Conservation (phyloP, 768 basidiomycete species). For the Pisolithus microcarpus region DNA sequence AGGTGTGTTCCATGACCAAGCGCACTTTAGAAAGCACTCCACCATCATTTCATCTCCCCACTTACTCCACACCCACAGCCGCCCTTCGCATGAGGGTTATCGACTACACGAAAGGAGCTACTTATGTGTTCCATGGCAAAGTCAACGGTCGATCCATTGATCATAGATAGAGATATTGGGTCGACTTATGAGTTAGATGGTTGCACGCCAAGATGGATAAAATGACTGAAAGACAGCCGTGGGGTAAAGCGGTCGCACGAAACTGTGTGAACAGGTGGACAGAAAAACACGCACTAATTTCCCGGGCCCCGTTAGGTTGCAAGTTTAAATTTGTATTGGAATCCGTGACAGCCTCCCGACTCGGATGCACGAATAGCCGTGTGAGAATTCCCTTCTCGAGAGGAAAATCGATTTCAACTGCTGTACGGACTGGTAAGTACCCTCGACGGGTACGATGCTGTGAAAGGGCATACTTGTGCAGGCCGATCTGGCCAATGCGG, state of each 20-base stretch:
- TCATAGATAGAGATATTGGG: constrained; percentile 70
- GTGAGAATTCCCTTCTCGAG: constrained; percentile 52
- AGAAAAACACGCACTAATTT: constrained; percentile 66
- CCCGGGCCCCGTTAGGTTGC: constrained; percentile 57
- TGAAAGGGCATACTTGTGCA: background rate
- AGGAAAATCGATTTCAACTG: constrained; percentile 67
- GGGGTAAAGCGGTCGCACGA: background rate
- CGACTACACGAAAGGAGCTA: constrained; percentile 72
- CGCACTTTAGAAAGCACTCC: background rate
- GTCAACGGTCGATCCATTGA: constrained; percentile 87
- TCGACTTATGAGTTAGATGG: constrained; percentile 81
- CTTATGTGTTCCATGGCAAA: constrained; percentile 94
- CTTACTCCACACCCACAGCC: constrained; percentile 96
- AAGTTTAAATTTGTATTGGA: constrained; percentile 90
- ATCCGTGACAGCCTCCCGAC: too few relatives aligned
- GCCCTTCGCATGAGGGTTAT: constrained; percentile 89
- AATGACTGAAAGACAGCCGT: constrained; percentile 39
- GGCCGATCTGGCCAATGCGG: constrained; percentile 59
- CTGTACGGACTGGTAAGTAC: constrained; percentile 44
- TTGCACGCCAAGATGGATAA: constrained; percentile 61
- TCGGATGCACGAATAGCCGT: constrained; percentile 70
- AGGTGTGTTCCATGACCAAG: background rate
- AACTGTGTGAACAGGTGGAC: background rate
- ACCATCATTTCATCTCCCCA: constrained; percentile 68
- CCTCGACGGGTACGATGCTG: background rate